Base-by-base conservation (phyloP, 768 basidiomycete species). In the Dioszegia hungarica region DNA sequence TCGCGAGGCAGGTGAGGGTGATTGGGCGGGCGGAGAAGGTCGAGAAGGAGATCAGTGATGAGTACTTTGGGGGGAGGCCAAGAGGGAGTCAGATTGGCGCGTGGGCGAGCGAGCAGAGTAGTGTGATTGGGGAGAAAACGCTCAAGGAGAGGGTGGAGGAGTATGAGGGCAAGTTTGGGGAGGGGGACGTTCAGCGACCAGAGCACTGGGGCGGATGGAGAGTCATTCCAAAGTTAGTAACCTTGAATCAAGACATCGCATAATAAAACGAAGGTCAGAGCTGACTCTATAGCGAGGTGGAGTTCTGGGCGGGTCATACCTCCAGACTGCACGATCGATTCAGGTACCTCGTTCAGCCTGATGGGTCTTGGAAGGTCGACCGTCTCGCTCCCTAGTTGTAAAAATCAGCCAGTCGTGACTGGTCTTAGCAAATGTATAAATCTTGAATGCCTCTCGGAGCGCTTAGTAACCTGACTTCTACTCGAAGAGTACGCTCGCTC, bases 181-280 rank as follows among this genome's bases (percentile, higher is more conserved):
- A 81, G 1, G 79, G 72, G 11, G 79, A 84, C 27, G 80, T 95
- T 12, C 86, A 88, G 0, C 79, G 86, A 44, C 94, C 94, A 2
- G 85, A 89, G 8, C 90, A 89, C 75, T 98, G 94, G 94, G 94
- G 94, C 59, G 94, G 94, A 3, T 95, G 90, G 88, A 81, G 94
- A 64, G 81, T 98, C 31, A 80, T 97, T n/a, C 94, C 94, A 25
- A 82, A 81, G 90, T 94, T 66, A 67, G 85, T n/a, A n/a, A n/a
- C n/a, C 20, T 5, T 20, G 6, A 34, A 27, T 44, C 24, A 5
- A 1, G 6, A 39, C 11, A 25, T 8, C 10, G 17, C 28, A 58
- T 17, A 31, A 11, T 17, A 28, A n/a, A n/a, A n/a, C n/a, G n/a
- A n/a, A n/a, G n/a, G n/a, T 54, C 19, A 20, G 4, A 28, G 40